Evolutionary conservation across 306 rosid genomes (phyloP), one percentile per base, ranked within the genome.

Genomic region (Cucurbita maxima): DNA sequence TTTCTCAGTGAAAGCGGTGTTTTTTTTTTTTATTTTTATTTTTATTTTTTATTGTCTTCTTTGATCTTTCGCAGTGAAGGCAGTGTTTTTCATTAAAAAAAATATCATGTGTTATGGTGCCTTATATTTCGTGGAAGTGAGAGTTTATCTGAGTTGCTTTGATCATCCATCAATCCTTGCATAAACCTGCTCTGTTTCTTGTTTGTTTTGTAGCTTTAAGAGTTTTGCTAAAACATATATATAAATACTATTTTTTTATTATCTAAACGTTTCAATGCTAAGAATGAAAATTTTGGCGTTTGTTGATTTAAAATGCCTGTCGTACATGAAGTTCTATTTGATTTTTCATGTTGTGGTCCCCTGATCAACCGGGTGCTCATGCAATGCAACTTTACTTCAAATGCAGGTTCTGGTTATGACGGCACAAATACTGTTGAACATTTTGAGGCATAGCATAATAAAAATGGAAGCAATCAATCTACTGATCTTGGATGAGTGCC

Each of bases 331-430:
- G 44, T 44, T 68, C 54, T 66, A 44, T 66, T 66, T 44, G 18
- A 44, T 12, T 45, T 37, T 19, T 66, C 72, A 10, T 66, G 38
- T 20, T 66, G 36, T 43, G 72, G 72, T 66, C 10, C 38, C 3
- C 41, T 47, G 8, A 45, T 20, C 30, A 19, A 43, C 18, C 4
- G 47, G 73, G 38, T 47, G 73, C 9, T n/a, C 50, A 44, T 12
- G 50, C 36, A 66, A 5, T 66, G 8, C 19, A n/a, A 66, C 57
- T 68, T 41, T 45, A 12, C 57, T 69, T 69, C 19, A 47, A 47
- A 36, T 86, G 79, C 82, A 94, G 99, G 99, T 94, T 77, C 83
- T 94, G 75, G 97, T 94, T 76, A 94, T 94, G 99, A 94, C 99
- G 10, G 99, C 99, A 74, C 99, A 94, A 82, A 94, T 94, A 85